A percentile compares a stretch with the other conserved stretches of the same genome.
Conservation (phyloP, 495 filamentous ascomycete genomes). For the Hypoxylon subgilvum region DNA sequence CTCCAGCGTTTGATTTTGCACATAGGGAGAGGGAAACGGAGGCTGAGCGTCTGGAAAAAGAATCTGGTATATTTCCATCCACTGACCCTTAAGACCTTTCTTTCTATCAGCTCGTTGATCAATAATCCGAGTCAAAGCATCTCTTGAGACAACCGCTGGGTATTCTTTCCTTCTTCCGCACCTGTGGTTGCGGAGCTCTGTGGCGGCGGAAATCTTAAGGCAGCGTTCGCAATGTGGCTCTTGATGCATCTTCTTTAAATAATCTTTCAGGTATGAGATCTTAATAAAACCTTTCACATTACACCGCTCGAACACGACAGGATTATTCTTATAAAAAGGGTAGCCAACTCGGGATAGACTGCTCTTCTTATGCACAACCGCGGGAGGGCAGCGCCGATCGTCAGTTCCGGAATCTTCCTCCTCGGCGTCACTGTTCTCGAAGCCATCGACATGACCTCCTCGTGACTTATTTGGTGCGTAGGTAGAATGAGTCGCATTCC, state of each 20-base stretch:
- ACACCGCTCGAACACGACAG: background rate
- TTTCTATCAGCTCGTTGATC: background rate
- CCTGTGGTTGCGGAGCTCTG: background rate
- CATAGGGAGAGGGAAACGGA: background rate
- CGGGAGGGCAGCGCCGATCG: background rate
- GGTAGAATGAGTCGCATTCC: background rate
- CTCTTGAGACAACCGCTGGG: background rate
- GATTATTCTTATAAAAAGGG: background rate
- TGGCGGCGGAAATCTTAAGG: background rate
- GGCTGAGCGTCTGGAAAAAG: conserved; percentile 25
- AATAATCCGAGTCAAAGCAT: background rate
- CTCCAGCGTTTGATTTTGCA: background rate
- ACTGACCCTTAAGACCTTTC: conserved; percentile 3
- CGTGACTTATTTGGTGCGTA: background rate
- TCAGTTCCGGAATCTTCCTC: background rate
- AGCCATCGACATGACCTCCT: background rate
- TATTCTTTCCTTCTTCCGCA: background rate
- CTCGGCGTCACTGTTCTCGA: background rate
- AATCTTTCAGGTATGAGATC: background rate
- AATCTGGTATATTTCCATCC: conserved; percentile 25
- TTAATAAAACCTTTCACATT: background rate
- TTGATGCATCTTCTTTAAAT: background rate
- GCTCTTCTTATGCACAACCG: too few species aligned
- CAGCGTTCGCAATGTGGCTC: background rate
- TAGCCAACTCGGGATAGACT: background rate